phyloP scores from a whole-genome alignment of 1,284 basidiomycete species.

The Cutaneotrichosporon spelunceum region DNA sequence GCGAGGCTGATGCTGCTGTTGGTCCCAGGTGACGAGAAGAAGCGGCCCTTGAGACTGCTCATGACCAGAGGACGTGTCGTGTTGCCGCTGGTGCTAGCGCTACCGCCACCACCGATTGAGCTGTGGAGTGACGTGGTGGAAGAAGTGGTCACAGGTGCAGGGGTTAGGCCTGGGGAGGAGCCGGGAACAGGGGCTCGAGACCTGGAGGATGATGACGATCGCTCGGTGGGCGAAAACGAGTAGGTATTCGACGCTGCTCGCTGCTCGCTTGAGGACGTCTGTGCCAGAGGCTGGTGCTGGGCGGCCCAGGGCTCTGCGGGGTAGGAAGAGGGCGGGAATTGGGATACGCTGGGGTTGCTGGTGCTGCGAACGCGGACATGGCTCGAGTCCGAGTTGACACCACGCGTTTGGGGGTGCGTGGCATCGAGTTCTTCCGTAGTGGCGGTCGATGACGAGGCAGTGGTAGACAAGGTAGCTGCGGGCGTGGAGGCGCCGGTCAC shows the following conservation, averaged over 20 bases:
- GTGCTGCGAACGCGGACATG: constrained; percentile 1
- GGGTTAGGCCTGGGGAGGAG: constrained; percentile 9
- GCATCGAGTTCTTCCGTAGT: constrained; percentile 11
- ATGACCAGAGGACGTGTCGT: constrained; percentile 23
- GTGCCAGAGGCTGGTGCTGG: background rate
- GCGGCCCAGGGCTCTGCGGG: constrained; percentile 20
- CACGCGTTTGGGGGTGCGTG: constrained; percentile 2
- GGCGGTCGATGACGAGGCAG: constrained; percentile 4
- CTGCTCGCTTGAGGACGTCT: constrained; percentile 6
- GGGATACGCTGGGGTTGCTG: background rate
- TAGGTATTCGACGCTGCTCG: constrained; percentile 24
- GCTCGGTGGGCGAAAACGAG: constrained; percentile 24
- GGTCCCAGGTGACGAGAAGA: constrained; percentile 38
- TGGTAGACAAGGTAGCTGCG: background rate
- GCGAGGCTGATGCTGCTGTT: constrained; percentile 14
- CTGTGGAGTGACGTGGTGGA: constrained; percentile 23
- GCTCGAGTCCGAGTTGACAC: constrained; percentile 12
- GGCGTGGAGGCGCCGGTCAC: background rate
- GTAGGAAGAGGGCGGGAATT: constrained; percentile 19
- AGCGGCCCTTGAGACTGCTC: constrained; percentile 40
- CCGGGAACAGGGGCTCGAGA: constrained; percentile 11
- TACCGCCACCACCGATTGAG: constrained; percentile 7
- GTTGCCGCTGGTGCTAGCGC: no score
- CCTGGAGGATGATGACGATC: constrained; percentile 24
- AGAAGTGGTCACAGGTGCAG: constrained; percentile 3